Evolutionary conservation across 2,329 filamentous ascomycete genomes (phyloP).

Genomic region (Geoglossum cookeanum): DNA sequence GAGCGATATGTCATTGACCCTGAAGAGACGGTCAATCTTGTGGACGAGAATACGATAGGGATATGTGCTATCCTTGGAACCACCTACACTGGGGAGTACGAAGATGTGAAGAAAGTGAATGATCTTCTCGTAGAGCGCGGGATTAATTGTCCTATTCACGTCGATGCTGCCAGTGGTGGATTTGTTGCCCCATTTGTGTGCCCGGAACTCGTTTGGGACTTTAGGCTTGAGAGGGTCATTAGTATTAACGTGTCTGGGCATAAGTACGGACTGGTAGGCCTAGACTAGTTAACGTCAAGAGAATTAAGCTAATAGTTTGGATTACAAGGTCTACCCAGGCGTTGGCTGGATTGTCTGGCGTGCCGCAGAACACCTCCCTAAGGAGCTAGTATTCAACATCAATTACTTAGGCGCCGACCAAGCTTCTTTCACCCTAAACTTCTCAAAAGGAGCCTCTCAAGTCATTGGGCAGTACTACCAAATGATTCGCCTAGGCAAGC

Average conservation of each 20-base stretch:
- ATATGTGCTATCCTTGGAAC: slow-evolving; percentile 84
- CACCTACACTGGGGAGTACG: slow-evolving; percentile 91
- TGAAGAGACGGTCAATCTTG: slow-evolving; percentile 37
- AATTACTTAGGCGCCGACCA: slow-evolving; percentile 96
- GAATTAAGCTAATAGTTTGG: not conserved
- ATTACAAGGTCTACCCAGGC: slow-evolving; percentile 56
- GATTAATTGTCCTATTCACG: slow-evolving; percentile 74
- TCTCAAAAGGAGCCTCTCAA: slow-evolving; percentile 85
- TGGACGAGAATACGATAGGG: slow-evolving; percentile 62
- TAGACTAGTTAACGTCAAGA: not conserved
- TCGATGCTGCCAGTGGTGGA: slow-evolving; percentile 80
- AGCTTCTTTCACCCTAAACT: slow-evolving; percentile 90
- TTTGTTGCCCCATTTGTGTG: slow-evolving; percentile 87
- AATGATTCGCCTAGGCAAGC: slow-evolving; percentile 83
- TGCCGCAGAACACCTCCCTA: slow-evolving; percentile 59
- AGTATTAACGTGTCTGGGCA: slow-evolving; percentile 91
- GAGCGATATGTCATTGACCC: slow-evolving; percentile 45
- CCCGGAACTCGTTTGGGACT: slow-evolving; percentile 77
- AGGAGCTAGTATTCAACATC: slow-evolving; percentile 96
- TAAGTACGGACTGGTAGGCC: slow-evolving; percentile 48
- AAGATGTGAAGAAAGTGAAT: slow-evolving; percentile 83
- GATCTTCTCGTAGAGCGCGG: slow-evolving; percentile 58
- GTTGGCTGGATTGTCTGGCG: slow-evolving; percentile 92
- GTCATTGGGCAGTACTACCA: slow-evolving; percentile 97
- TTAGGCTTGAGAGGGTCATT: slow-evolving; percentile 70